Evolutionary conservation across 2,329 filamentous ascomycete genomes (phyloP), one percentile per base, ranked within the genome.

Genomic region (Alternaria panax): DNA sequence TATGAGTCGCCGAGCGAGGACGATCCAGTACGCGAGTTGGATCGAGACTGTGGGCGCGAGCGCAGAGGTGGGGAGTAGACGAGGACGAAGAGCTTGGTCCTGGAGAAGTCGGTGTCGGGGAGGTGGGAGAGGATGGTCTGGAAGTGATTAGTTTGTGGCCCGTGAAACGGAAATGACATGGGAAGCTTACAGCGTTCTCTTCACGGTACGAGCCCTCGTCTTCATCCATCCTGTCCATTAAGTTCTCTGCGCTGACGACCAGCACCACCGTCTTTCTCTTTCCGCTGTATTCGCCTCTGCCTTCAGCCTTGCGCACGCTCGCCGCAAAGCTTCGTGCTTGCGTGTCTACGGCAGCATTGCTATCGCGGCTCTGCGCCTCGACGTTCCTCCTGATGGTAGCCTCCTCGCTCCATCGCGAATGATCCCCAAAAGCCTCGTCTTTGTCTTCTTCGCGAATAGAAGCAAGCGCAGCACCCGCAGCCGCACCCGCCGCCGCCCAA

Each of bases 361-460:
- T 79, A 57, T 78, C 71, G 11, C 73, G 64, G n/a, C 73, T 70
- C 61, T 76, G 74, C 40, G 72, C 75, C 58, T 74, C 77, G 51
- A 76, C 76, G 57, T 71, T 79, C 56, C 79, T 80, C 67, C 90
- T 87, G 48, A 90, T 85, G 69, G 92, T 90, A 22, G 90, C 92
- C 80, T 97, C 93, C 77, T 97, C 93, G 14, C 90, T 93, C 94
- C 94, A 97, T 52, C 92, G 88, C 75, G 92, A 91, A 79, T 95
- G 92, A 77, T 97, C 94, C 64, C 88, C 89, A 76, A 90, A 95
- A 51, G 59, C 59, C 57, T 90, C 90, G 62, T 87, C 86, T 74
- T 88, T 89, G 73, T 93, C 91, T 74, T 96, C 93, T 75, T 97
- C 92, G 55, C 91, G 86, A 66, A 96, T 95, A 16, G 91, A 89